Conservation (phyloP, 176 grass and related monocot genomes). For the Musa schizocarpa region DNA sequence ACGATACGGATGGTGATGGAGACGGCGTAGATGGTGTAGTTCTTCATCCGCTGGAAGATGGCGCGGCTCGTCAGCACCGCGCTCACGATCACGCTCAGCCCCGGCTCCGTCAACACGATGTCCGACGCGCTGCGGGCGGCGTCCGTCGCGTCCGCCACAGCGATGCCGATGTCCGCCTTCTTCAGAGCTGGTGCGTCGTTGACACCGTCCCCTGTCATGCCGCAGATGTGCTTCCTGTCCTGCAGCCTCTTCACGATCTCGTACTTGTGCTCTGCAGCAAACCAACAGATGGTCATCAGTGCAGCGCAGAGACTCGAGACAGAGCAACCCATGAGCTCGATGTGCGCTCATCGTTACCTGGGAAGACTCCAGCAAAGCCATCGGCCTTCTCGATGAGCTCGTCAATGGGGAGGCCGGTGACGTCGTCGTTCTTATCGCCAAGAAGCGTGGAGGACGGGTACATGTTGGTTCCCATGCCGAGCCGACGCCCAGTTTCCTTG, state of each 20-base stretch:
- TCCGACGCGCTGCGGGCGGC: constrained; percentile 74
- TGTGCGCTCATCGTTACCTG: constrained; percentile 7
- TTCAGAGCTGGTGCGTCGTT: constrained; percentile 94
- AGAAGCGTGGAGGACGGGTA: constrained; percentile 79
- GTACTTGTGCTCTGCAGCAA: constrained; percentile 75
- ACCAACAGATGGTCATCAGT: too few relatives aligned
- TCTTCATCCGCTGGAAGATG: constrained; percentile 99
- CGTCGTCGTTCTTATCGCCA: constrained; percentile 46
- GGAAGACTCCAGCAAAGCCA: constrained; percentile 89
- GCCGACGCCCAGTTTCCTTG: constrained; percentile 75
- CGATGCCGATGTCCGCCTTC: constrained; percentile 97
- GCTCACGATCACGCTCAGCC: constrained; percentile 81
- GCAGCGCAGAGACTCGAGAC: background rate
- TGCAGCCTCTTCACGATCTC: constrained; percentile 94
- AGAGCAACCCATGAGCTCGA: too few relatives aligned
- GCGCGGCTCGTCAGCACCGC: constrained; percentile 75
- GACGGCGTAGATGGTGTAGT: constrained; percentile 97
- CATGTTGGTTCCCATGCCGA: constrained; percentile 98
- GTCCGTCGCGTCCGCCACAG: constrained; percentile 93
- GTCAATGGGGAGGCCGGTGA: constrained; percentile 64
- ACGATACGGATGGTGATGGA: constrained; percentile 98
- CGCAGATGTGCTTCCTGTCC: constrained; percentile 78
- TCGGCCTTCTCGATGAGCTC: constrained; percentile 93
- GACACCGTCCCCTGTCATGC: constrained; percentile 89
- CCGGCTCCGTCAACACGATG: constrained; percentile 93